Evolutionary conservation across 2,329 filamentous ascomycete genomes (phyloP).

Genomic region (Pyrenophora tritici-repentis): DNA sequence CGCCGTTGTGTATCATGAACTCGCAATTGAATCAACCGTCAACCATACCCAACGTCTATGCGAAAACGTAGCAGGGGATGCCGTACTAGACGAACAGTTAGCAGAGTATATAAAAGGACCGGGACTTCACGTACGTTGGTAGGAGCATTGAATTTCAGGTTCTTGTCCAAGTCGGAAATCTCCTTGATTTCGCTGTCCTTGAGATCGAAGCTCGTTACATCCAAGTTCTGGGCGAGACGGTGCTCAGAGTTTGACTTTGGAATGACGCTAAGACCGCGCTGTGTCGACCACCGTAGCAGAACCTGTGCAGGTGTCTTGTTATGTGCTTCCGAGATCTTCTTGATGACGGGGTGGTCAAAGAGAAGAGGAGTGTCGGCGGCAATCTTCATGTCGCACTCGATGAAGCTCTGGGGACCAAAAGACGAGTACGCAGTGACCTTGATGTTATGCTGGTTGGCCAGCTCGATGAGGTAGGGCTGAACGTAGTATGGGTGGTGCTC

Average conservation of each 20-base stretch:
- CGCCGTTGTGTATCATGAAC: background rate
- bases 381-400: conserved; percentile 44
- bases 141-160: conserved; percentile 42
- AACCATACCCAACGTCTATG: conserved; percentile 19
- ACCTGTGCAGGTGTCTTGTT: conserved; percentile 77
- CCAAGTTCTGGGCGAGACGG: conserved; percentile 41
- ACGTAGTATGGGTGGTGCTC: conserved; percentile 49
- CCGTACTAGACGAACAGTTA: conserved; percentile 37
- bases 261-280: conserved; percentile 55
- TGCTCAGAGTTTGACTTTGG: conserved; percentile 43
- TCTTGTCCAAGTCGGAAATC: conserved; percentile 39
- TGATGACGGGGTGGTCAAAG: conserved; percentile 61
- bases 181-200: conserved; percentile 35
- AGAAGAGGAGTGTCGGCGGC: conserved; percentile 39
- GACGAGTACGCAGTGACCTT: conserved; percentile 46
- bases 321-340: conserved; percentile 66
- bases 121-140: conserved; percentile 37
- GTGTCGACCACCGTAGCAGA: conserved; percentile 86
- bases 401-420: conserved; percentile 54
- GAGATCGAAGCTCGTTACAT: conserved; percentile 40
- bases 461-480: conserved; percentile 41
- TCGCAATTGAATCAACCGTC: background rate
- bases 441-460: conserved; percentile 41
- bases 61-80: conserved; percentile 44
- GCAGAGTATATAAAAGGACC: conserved; percentile 1